Conservation (phyloP, 768 basidiomycete genomes). For the Gyrodon lividus region DNA sequence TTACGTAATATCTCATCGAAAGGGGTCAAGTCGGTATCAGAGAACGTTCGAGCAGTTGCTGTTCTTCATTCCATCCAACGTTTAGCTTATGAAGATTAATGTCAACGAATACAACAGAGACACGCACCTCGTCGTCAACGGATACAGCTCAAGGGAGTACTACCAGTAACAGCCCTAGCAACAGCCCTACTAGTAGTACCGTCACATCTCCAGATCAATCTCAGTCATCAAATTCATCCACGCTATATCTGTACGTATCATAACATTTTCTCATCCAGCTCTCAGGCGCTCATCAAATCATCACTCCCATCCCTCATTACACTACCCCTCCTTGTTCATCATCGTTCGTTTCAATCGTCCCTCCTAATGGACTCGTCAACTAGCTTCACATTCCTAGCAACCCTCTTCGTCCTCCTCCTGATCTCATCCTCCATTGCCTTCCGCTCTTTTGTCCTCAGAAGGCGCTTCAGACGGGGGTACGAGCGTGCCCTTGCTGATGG, state of each 20-base stretch:
- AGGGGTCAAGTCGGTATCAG: background rate
- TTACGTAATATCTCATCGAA: background rate
- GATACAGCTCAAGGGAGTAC: background rate
- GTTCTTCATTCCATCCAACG: too few species aligned
- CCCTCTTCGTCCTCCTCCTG: slow-evolving; percentile 63
- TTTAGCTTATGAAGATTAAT: background rate
- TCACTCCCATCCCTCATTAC: too few species aligned
- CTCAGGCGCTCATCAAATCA: background rate
- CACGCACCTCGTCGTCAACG: slow-evolving; percentile 4
- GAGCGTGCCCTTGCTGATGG: slow-evolving; percentile 55
- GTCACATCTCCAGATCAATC: background rate
- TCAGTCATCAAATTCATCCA: slow-evolving; percentile 16
- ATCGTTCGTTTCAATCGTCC: background rate
- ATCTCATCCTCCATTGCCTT: slow-evolving; percentile 64
- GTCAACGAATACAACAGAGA: slow-evolving; percentile 2
- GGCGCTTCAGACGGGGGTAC: slow-evolving; percentile 53
- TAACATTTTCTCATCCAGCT: slow-evolving; percentile 8
- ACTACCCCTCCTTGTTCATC: background rate
- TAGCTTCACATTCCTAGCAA: slow-evolving; percentile 73
- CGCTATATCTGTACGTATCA: slow-evolving; percentile 30
- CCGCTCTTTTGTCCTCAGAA: slow-evolving; percentile 59
- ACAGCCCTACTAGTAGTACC: background rate
- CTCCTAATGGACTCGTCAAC: slow-evolving; percentile 10
- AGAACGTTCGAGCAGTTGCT: too few species aligned
- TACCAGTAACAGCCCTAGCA: too few species aligned